Evolutionary conservation across 1,284 basidiomycete species (phyloP).

Genomic region (Moesziomyces sp.): DNA sequence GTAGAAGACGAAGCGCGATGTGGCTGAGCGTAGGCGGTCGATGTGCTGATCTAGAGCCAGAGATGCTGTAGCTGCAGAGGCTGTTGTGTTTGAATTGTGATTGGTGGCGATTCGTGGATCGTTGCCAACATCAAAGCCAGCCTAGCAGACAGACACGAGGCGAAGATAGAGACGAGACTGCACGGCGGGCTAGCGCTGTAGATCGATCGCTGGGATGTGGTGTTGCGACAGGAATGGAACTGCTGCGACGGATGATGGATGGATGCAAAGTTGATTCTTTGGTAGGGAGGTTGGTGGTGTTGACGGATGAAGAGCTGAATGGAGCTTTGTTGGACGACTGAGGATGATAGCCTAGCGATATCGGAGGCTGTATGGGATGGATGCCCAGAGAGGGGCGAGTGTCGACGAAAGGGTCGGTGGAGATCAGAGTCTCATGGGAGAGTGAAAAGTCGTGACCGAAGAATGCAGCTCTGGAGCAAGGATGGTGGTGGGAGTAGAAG

Average conservation of each 20-base stretch:
- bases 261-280: not conserved
- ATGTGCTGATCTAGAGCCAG: not conserved
- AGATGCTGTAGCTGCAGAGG: slow-evolving; percentile 22
- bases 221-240: slow-evolving; percentile 6
- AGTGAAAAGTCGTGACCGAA: slow-evolving; percentile 12
- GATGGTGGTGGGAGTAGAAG: slow-evolving; percentile 36
- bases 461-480: not conserved
- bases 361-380: slow-evolving; percentile 37
- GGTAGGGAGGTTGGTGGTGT: not conserved
- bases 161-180: slow-evolving; percentile 9
- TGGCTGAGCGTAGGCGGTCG: not conserved
- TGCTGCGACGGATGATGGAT: not conserved
- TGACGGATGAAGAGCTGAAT: slow-evolving; percentile 23
- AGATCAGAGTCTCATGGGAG: slow-evolving; percentile 17
- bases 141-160: not conserved
- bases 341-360: slow-evolving; percentile 46
- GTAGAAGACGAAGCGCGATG: slow-evolving; percentile 9
- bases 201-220: not conserved
- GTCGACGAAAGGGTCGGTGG: not conserved
- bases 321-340: slow-evolving; percentile 11
- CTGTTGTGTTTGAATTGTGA: slow-evolving; percentile 5
- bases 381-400: slow-evolving; percentile 24
- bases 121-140: slow-evolving; percentile 39
- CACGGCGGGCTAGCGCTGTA: not conserved
- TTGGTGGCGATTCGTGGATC: slow-evolving; percentile 15